Percentiles rank a stretch among this genome's conserved stretches.
Conservation (phyloP, 2,329 filamentous ascomycete species). For the Fusarium avenaceum region DNA sequence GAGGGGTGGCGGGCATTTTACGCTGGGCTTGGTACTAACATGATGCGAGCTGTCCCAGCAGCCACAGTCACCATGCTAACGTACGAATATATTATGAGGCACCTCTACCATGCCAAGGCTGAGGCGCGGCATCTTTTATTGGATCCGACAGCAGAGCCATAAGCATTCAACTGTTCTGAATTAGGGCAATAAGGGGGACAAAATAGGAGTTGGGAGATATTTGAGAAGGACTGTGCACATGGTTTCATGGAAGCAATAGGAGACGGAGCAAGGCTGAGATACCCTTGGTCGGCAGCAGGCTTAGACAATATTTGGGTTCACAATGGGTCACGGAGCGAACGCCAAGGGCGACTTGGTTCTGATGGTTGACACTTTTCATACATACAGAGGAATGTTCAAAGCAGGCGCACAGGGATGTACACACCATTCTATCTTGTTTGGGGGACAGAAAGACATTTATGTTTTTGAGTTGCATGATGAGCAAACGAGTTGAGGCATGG, state of each 20-base stretch:
- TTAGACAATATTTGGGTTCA: constrained; percentile 54
- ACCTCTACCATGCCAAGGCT: constrained; percentile 60
- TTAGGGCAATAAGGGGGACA: constrained; percentile 6
- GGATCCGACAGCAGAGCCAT: constrained; percentile 33
- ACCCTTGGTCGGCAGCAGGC: constrained; percentile 55
- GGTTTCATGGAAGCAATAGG: constrained; percentile 27
- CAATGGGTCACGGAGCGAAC: constrained; percentile 34
- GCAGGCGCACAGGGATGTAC: constrained; percentile 36
- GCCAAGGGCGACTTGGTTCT: constrained; percentile 30
- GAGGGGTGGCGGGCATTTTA: constrained; percentile 98
- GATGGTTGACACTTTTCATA: constrained; percentile 37
- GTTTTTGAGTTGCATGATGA: constrained; percentile 27
- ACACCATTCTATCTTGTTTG: constrained; percentile 29
- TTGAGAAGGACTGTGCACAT: constrained; percentile 38
- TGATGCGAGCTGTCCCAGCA: constrained; percentile 94
- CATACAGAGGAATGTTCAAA: constrained; percentile 28
- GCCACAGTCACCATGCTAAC: constrained; percentile 98
- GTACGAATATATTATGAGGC: constrained; percentile 82
- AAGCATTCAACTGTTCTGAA: constrained; percentile 18
- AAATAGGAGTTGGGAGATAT: constrained; percentile 27
- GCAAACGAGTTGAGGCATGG: constrained; percentile 26
- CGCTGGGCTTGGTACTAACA: constrained; percentile 96
- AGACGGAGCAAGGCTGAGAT: constrained; percentile 51
- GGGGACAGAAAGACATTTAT: constrained; percentile 16
- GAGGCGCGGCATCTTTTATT: constrained; percentile 53